These are phyloP conservation scores for Fraxinus latifolia DNA, from an alignment of 305 asterid species.

Conservation along the genomic window DNA sequence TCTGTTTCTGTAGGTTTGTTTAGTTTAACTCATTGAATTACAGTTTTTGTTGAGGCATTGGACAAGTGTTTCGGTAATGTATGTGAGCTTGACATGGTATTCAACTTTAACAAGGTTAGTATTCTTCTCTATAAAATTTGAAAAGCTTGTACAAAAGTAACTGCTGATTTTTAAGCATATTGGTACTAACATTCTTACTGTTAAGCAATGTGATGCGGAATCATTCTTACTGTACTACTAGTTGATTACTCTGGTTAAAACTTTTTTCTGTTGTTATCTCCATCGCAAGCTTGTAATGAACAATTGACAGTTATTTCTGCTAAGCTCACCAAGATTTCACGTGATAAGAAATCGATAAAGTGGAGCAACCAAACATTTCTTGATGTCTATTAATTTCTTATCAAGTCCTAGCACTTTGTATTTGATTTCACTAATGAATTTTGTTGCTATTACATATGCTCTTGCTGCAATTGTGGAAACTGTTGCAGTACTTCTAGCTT, in stretches of 20 bases:
- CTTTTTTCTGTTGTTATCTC: neutral
- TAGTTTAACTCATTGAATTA: conserved; percentile 18
- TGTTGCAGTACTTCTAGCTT: neutral
- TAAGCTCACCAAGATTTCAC: neutral
- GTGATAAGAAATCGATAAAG: neutral
- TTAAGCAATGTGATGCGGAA: neutral
- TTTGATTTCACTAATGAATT: neutral
- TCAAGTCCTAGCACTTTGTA: neutral
- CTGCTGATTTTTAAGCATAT: neutral
- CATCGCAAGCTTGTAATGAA: neutral
- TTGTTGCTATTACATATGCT: neutral
- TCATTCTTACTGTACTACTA: neutral
- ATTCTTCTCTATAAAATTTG: conserved; percentile 23
- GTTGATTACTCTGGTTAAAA: conserved; percentile 1
- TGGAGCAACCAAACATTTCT: neutral
- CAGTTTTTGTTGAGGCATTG: conserved; percentile 89
- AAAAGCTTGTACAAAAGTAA: neutral
- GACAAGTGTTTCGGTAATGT: conserved; percentile 88
- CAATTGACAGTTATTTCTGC: neutral
- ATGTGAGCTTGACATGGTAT: conserved; percentile 86
- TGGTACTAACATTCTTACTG: neutral
- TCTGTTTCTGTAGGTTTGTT: conserved; percentile 1
- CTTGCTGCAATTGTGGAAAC: neutral
- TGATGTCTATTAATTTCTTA: neutral
- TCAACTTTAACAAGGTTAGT: conserved; percentile 84